Evolutionary conservation across 2,329 filamentous ascomycete species (phyloP), one percentile per base, ranked within the genome.

Genomic region (Fusarium incarnatum): DNA sequence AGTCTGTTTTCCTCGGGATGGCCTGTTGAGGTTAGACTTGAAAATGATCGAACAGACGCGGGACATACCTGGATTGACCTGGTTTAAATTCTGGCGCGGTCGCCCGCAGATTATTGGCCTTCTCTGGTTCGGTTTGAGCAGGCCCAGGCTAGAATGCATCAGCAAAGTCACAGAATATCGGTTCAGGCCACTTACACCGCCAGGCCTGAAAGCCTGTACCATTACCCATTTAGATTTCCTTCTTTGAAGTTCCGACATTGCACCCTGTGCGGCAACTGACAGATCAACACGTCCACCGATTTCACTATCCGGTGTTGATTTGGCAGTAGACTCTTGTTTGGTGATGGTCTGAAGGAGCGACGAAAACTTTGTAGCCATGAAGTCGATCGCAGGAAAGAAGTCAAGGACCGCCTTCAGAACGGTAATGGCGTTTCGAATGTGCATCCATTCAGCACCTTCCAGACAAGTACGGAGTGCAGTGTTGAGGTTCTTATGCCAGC

Each of bases 351-450:
- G 88, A 22, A 93, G 84, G 71, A 92, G 86, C 37, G 86, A 83
- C 32, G 87, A 85, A 66, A 91, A 89, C 71, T 88, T 86, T 41
- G 84, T 85, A 34, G 93, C 96, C 86, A 97, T 95, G 79, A 94
- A 96, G 76, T 97, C 94, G 61, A 98, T 89, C 18, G 91, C 91
- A 6, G 96, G 97, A 85, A 97, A 99, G 75, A 90, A 87, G 53
- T 94, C 89, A 25, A 93, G 87, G 49, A 97, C 86, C 13, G 89
- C 87, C 77, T 96, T 97, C 63, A 99, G 85, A 6, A 98, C 86
- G 61, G 92, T 96, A 72, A 98, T 97, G 46, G 94, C 94, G 78
- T 99, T 99, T 58, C 95, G 91, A 77, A 98, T 97, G 79, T 98
- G 94, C 92, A 98, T 98, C 88, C 96, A 99, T 80, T 98, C 95